A percentile compares a stretch with the other conserved stretches of the same genome.
Evolutionary conservation across 2,329 filamentous ascomycete species (phyloP).

Genomic region (Xenoacremonium recifei): DNA sequence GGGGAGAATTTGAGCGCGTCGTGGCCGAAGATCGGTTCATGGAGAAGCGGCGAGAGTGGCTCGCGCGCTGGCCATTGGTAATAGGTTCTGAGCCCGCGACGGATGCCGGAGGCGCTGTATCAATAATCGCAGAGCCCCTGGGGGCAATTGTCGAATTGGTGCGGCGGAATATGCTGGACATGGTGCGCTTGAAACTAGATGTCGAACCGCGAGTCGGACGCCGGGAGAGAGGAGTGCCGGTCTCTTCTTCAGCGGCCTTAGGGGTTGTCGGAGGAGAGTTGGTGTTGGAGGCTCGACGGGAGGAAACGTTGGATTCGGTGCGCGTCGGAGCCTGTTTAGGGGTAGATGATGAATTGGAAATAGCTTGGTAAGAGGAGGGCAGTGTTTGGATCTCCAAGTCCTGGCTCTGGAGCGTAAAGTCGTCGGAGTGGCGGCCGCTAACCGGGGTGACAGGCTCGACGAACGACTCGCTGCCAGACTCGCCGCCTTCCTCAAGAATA

Average conservation of each 20-base stretch:
- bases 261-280: constrained; percentile 18
- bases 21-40: constrained; percentile 45
- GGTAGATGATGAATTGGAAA: constrained; percentile 10
- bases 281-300: constrained; percentile 16
- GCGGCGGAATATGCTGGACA: constrained; percentile 49
- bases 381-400: constrained; percentile 32
- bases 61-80: constrained; percentile 25
- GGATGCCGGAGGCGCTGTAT: constrained; percentile 21
- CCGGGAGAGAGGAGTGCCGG: constrained; percentile 33
- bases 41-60: constrained; percentile 41
- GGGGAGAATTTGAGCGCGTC: constrained; percentile 48
- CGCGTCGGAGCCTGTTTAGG: not conserved
- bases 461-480: constrained; percentile 58
- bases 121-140: constrained; percentile 19
- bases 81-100: constrained; percentile 24
- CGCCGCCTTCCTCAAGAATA: constrained; percentile 56
- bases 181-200: constrained; percentile 47
- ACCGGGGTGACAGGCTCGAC: constrained; percentile 63
- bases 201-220: constrained; percentile 42
- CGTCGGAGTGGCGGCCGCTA: constrained; percentile 49
- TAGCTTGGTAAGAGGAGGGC: constrained; percentile 21
- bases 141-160: constrained; percentile 34
- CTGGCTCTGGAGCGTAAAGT: constrained; percentile 43
- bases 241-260: constrained; percentile 23
- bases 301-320: not conserved